Evolutionary conservation across 2,329 filamentous ascomycete species (phyloP), one percentile per base, ranked within the genome.

Genomic region (Exophiala aquamarina): DNA sequence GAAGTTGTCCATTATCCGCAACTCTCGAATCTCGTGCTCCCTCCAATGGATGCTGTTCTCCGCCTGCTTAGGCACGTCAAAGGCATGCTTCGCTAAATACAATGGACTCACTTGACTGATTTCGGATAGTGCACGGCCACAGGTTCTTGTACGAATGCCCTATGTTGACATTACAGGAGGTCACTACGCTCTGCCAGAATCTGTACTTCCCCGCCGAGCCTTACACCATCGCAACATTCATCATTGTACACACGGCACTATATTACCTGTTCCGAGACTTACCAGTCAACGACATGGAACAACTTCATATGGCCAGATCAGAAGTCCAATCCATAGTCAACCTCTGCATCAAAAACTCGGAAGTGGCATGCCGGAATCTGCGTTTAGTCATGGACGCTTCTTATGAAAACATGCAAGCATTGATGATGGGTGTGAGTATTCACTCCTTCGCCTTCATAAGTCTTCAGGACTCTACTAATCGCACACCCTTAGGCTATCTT

Each of bases 321-420:
- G 62, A 66, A 26, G 63, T 64, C 32, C 42, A 58, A 8, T 49
- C 57, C 17, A 67, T 68, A 45, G 55, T 61, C 1, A 54, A 58
- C 2, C 55, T 67, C 8, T 74, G 73, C 51, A 67, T 64, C 21
- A 55, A 62, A 13, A 77, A 77, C 39, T 58, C 77, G 14, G 71
- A 76, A 50, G 65, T 63, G 1, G 69, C 69, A 3, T 61, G 74
- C 28, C 65, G 67, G 15, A 67, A 76, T 55, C 66, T 83, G 45
- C 76, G 76, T 10, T 65, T 85, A 18, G 71, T 84, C 54, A 66
- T 83, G 58, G 76, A 80, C 1, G 71, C 78, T 18, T 78, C 69
- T 21, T 63, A 72, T 29, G 73, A 77, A 66, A 83, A 76, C 34
- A 72, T 84, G 17, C 74, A 82, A 52, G 78, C 81, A 8, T 67